Evolutionary conservation across 164 flowering plant genomes (phyloP).

Genomic region (Protea cynaroides): DNA sequence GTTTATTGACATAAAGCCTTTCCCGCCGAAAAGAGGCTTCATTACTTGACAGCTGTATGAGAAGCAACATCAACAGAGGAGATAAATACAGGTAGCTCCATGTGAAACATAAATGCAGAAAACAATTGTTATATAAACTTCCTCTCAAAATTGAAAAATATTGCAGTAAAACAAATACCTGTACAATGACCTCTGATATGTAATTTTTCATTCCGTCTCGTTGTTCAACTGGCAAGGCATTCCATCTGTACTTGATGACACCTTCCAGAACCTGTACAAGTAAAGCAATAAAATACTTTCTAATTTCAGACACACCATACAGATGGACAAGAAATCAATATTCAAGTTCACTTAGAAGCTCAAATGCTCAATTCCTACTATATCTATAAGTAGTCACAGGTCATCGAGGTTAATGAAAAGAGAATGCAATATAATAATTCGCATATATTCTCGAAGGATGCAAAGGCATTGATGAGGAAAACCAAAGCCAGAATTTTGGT

Average conservation of each 20-base stretch:
- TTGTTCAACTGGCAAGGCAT: slow-evolving; percentile 91
- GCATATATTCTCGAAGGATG: neutral
- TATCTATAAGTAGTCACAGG: too few species aligned
- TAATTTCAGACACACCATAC: neutral
- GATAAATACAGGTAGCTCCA: neutral
- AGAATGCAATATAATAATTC: neutral
- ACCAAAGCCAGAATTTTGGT: too few species aligned
- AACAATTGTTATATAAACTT: neutral
- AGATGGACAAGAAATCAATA: neutral
- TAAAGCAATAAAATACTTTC: neutral
- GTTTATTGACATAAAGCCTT: slow-evolving; percentile 90
- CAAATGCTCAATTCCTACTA: neutral
- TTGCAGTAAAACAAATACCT: slow-evolving; percentile 35
- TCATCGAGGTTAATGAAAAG: neutral
- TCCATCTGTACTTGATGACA: slow-evolving; percentile 98
- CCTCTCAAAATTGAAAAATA: neutral
- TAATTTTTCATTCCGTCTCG: slow-evolving; percentile 99
- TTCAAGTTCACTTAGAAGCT: neutral
- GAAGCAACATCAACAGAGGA: slow-evolving; percentile 4
- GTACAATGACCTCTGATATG: slow-evolving; percentile 94
- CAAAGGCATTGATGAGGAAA: neutral
- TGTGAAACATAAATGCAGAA: neutral
- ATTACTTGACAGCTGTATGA: slow-evolving; percentile 76
- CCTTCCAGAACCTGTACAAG: slow-evolving; percentile 80
- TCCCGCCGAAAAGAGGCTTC: slow-evolving; percentile 86